phyloP scores from a whole-genome alignment of 148 eudicot species.

The Chenopodium formosanum region DNA sequence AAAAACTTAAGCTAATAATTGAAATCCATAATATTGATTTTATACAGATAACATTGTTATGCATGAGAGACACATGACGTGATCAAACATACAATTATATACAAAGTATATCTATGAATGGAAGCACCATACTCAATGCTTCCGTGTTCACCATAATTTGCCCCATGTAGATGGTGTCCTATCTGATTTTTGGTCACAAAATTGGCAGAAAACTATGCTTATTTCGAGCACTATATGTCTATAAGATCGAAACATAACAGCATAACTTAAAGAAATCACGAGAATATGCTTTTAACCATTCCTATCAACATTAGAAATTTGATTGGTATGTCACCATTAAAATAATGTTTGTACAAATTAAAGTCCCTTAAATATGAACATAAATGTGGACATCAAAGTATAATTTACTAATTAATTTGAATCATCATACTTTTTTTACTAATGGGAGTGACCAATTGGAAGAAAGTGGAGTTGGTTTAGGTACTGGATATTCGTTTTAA shows the following conservation, averaged over 20 bases:
- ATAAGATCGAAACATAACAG: background rate
- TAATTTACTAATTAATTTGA: background rate
- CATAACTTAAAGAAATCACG: background rate
- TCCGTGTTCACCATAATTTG: too few species aligned
- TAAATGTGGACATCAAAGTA: background rate
- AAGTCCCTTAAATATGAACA: background rate
- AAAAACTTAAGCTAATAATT: too few species aligned
- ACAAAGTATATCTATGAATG: too few species aligned
- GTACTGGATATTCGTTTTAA: background rate
- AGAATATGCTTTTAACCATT: background rate
- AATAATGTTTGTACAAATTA: background rate
- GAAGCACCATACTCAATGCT: too few species aligned
- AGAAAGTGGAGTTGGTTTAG: constrained; percentile 5
- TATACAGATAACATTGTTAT: too few species aligned
- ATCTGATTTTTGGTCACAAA: background rate
- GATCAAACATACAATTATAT: too few species aligned
- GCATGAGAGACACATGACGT: too few species aligned
- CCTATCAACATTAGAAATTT: background rate
- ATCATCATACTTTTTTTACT: background rate
- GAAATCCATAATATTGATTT: too few species aligned
- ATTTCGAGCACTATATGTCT: background rate
- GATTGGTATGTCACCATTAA: background rate
- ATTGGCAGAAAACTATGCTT: background rate
- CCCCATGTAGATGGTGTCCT: too few species aligned
- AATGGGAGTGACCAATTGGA: background rate